phyloP scores from a whole-genome alignment of 495 filamentous ascomycete species.

The Lophiotrema nucula region DNA sequence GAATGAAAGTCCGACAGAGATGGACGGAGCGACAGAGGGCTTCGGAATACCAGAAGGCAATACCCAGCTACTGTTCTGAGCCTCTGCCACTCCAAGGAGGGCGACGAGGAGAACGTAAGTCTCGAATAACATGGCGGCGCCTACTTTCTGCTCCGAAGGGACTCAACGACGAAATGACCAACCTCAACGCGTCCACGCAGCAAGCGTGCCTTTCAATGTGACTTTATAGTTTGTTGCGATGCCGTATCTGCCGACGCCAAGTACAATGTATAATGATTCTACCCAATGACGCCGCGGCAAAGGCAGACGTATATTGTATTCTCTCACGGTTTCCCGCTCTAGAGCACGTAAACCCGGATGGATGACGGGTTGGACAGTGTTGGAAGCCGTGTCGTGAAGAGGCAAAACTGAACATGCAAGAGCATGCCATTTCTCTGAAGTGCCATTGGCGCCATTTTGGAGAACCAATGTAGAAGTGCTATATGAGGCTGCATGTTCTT shows the following conservation, averaged over 20 bases:
- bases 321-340: too few species aligned
- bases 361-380: too few species aligned
- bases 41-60: conserved; percentile 8
- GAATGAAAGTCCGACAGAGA: not conserved
- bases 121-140: conserved; percentile 1
- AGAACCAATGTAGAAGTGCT: conserved; percentile 1
- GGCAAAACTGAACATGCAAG: not conserved
- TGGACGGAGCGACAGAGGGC: not conserved
- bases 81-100: conserved; percentile 1
- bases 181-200: not conserved
- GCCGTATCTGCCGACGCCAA: not conserved
- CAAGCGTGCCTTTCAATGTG: not conserved
- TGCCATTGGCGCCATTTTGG: conserved; percentile 9
- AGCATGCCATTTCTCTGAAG: conserved; percentile 10
- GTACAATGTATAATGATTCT: too few species aligned
- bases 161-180: not conserved
- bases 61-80: not conserved
- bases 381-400: not conserved
- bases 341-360: too few species aligned
- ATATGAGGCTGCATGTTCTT: conserved; percentile 15
- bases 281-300: too few species aligned
- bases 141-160: not conserved
- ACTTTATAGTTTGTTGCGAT: not conserved
- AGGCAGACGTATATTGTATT: too few species aligned
- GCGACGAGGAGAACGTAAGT: not conserved